Conservation (phyloP, 768 basidiomycete species). For the Arthromyces matolae region DNA sequence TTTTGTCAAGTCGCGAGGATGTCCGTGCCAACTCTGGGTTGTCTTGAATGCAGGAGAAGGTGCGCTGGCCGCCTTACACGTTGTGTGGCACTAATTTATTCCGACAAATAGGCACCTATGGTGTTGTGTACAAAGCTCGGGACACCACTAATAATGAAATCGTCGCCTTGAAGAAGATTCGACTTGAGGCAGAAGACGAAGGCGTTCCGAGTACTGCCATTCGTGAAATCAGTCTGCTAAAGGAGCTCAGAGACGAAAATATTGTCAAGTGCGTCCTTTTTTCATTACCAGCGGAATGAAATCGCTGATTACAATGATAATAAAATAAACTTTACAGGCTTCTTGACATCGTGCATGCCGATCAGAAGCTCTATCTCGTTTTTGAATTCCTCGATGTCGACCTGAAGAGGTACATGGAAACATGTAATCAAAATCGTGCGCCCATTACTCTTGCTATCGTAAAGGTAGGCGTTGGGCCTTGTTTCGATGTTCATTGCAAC, state of each 20-base stretch:
- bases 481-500: background rate
- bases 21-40: slow-evolving; percentile 2
- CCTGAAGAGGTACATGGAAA: slow-evolving; percentile 95
- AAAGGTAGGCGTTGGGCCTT: slow-evolving; percentile 57
- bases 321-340: slow-evolving; percentile 47
- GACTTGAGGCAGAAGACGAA: slow-evolving; percentile 97
- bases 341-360: slow-evolving; percentile 94
- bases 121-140: slow-evolving; percentile 96
- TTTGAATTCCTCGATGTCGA: slow-evolving; percentile 98
- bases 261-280: slow-evolving; percentile 71
- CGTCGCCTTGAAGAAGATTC: slow-evolving; percentile 98
- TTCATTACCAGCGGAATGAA: background rate
- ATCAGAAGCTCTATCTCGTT: slow-evolving; percentile 96
- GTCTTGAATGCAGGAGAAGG: slow-evolving; percentile 45
- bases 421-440: slow-evolving; percentile 63
- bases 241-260: slow-evolving; percentile 94
- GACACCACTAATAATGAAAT: slow-evolving; percentile 76
- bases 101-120: slow-evolving; percentile 78
- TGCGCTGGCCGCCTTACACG: slow-evolving; percentile 21
- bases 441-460: slow-evolving; percentile 72
- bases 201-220: slow-evolving; percentile 98
- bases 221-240: slow-evolving; percentile 94
- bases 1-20: slow-evolving; percentile 5
- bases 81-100: slow-evolving; percentile 9
- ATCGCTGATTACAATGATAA: background rate